Evolutionary conservation across 371 early-diverging fungal species (phyloP).

Genomic region (Apophysomyces elegans): DNA sequence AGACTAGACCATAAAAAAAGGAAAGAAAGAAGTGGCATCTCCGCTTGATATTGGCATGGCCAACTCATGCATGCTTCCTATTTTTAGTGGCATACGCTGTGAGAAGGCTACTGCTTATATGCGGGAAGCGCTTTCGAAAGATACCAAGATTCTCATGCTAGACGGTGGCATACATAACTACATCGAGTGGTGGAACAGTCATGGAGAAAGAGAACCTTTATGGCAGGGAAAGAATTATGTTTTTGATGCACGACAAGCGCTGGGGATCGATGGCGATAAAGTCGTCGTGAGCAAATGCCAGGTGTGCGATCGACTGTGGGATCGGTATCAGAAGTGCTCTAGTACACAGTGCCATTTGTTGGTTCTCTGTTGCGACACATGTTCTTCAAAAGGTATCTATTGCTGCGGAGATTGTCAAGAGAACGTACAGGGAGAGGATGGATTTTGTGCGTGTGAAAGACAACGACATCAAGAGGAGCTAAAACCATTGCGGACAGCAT

Average conservation of each 20-base stretch:
- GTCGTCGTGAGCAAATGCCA: conserved; percentile 36
- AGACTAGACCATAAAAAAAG: neutral
- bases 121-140: conserved; percentile 46
- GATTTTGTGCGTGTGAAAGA: conserved; percentile 43
- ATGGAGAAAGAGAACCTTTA: conserved; percentile 30
- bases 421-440: conserved; percentile 20
- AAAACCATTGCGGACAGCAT: conserved; percentile 18
- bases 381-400: conserved; percentile 20
- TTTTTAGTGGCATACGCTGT: conserved; percentile 47
- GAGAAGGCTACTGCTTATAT: conserved; percentile 74
- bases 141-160: conserved; percentile 62
- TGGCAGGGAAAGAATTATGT: conserved; percentile 77
- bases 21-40: neutral
- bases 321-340: conserved; percentile 47
- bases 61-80: neutral
- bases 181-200: conserved; percentile 64
- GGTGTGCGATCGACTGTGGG: conserved; percentile 39
- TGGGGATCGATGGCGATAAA: conserved; percentile 19
- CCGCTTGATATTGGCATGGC: neutral
- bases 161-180: conserved; percentile 82
- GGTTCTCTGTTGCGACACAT: conserved; percentile 38
- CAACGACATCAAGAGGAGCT: conserved; percentile 35
- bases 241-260: conserved; percentile 72
- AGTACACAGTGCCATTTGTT: conserved; percentile 39
- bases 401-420: conserved; percentile 42